Conservation (phyloP, 768 basidiomycete genomes). For the Rhodotorula taiwanensis region DNA sequence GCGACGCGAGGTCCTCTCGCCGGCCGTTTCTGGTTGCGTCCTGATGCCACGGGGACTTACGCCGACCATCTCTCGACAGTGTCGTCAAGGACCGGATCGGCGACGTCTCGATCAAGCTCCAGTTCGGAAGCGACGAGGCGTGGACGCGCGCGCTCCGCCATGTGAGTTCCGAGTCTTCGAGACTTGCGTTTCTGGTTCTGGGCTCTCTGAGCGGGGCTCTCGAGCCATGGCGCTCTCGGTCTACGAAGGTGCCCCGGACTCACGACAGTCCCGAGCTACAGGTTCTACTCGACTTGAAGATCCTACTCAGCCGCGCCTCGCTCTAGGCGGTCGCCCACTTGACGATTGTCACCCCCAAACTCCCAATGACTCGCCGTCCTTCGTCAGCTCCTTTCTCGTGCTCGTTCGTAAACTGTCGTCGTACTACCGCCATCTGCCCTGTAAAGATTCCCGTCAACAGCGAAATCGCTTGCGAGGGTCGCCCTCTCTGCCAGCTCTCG, state of each 20-base stretch:
- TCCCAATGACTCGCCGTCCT: neutral
- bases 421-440: neutral
- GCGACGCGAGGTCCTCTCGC: neutral
- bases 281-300: conserved; percentile 62
- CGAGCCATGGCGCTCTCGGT: neutral
- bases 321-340: neutral
- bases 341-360: neutral
- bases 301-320: conserved; percentile 52
- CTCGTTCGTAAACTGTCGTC: neutral
- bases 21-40: conserved; percentile 21
- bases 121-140: conserved; percentile 88
- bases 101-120: conserved; percentile 85
- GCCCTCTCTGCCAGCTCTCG: too few relatives aligned
- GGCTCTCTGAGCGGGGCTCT: too few relatives aligned
- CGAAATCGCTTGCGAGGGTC: too few relatives aligned
- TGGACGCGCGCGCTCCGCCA: conserved; percentile 93
- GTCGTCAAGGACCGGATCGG: conserved; percentile 92
- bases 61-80: too few relatives aligned
- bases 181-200: too few relatives aligned
- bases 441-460: too few relatives aligned
- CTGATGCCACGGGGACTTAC: too few relatives aligned
- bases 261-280: neutral
- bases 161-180: conserved; percentile 47
- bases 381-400: neutral
- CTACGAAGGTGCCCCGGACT: conserved; percentile 17